Evolutionary conservation across 306 rosid species (phyloP).

Genomic region (Alnus rubra): DNA sequence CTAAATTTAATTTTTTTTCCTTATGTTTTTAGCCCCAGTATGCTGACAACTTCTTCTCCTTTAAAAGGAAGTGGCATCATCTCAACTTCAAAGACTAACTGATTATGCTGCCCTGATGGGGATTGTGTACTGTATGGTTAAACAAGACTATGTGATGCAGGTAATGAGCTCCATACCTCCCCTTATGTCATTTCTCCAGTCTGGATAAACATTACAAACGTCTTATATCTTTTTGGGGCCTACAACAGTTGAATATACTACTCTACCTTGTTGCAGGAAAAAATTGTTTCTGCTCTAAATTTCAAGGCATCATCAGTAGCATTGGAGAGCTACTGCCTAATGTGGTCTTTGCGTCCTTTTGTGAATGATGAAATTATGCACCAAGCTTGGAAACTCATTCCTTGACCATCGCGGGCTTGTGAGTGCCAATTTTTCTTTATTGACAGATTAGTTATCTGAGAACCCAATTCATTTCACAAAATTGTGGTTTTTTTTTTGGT

Average conservation of each 20-base stretch:
- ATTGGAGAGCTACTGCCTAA: conserved; percentile 63
- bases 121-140: conserved; percentile 57
- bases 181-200: conserved; percentile 10
- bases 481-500: background rate
- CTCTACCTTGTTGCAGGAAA: conserved; percentile 50
- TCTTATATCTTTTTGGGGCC: background rate
- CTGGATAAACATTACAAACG: background rate
- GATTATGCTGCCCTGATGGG: conserved; percentile 60
- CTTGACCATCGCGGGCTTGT: conserved; percentile 20
- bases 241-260: background rate
- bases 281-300: conserved; percentile 59
- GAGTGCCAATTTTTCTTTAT: background rate
- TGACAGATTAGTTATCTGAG: background rate
- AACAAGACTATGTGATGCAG: conserved; percentile 79
- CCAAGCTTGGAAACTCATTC: conserved; percentile 65
- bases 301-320: conserved; percentile 57
- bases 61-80: conserved; percentile 43
- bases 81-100: conserved; percentile 29
- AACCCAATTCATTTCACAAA: background rate
- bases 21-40: conserved; percentile 2
- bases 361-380: conserved; percentile 48
- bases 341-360: conserved; percentile 79
- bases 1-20: background rate
- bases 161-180: conserved; percentile 32
- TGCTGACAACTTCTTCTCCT: conserved; percentile 5